Conservation (phyloP, 106 monocot species). For the Apostasia shenzhenica region DNA sequence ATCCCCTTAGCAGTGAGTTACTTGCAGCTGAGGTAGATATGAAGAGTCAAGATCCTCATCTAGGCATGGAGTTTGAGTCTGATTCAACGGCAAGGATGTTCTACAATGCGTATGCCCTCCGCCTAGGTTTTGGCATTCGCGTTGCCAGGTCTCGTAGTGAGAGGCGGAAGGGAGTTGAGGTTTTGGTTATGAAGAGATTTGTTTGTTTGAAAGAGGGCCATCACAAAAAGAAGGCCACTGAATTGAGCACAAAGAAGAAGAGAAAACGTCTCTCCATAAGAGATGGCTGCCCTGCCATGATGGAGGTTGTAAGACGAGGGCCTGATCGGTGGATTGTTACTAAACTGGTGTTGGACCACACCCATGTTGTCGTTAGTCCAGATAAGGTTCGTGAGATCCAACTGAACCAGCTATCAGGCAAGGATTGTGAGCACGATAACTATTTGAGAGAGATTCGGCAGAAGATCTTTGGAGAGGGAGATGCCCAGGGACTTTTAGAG, state of each 20-base stretch:
- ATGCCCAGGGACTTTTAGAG: slow-evolving; percentile 53
- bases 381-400: slow-evolving; percentile 48
- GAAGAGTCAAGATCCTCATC: slow-evolving; percentile 26
- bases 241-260: slow-evolving; percentile 37
- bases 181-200: slow-evolving; percentile 65
- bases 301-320: slow-evolving; percentile 59
- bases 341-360: slow-evolving; percentile 59
- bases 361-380: slow-evolving; percentile 51
- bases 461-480: slow-evolving; percentile 47
- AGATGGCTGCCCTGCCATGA: slow-evolving; percentile 72
- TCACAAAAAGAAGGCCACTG: slow-evolving; percentile 52
- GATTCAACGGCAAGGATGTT: slow-evolving; percentile 40
- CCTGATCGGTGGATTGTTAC: slow-evolving; percentile 57
- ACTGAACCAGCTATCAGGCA: slow-evolving; percentile 28
- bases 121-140: slow-evolving; percentile 59
- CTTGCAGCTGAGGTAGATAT: slow-evolving; percentile 21
- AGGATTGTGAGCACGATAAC: slow-evolving; percentile 34
- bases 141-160: slow-evolving; percentile 63
- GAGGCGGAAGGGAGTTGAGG: slow-evolving; percentile 49
- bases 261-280: slow-evolving; percentile 58
- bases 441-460: slow-evolving; percentile 38
- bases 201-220: slow-evolving; percentile 72
- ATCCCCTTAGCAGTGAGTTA: slow-evolving; percentile 13
- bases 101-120: slow-evolving; percentile 55
- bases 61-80: slow-evolving; percentile 68